Conservation (phyloP, 1,284 basidiomycete species). For the Malassezia obtusa region DNA sequence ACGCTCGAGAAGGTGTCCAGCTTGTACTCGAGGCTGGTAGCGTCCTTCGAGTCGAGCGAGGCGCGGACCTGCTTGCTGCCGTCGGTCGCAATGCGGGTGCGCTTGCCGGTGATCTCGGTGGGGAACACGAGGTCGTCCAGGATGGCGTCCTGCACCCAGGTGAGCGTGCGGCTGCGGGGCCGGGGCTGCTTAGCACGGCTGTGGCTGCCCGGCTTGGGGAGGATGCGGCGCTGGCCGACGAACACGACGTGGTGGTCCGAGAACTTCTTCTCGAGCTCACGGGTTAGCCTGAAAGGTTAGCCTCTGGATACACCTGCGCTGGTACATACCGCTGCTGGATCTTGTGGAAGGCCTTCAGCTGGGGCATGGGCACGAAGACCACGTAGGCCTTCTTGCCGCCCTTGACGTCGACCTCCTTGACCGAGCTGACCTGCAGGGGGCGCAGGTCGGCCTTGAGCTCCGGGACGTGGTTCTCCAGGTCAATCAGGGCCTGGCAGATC, state of each 20-base stretch:
- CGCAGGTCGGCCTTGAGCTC: slow-evolving; percentile 94
- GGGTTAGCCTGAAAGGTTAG: slow-evolving; percentile 64
- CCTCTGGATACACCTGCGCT: not conserved
- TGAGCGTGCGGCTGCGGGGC: slow-evolving; percentile 91
- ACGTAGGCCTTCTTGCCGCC: slow-evolving; percentile 96
- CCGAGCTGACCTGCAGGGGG: slow-evolving; percentile 90
- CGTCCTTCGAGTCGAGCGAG: slow-evolving; percentile 95
- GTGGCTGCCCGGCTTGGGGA: slow-evolving; percentile 90
- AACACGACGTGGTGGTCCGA: slow-evolving; percentile 97
- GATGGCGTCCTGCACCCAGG: slow-evolving; percentile 92
- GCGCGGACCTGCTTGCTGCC: slow-evolving; percentile 47
- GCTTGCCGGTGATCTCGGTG: slow-evolving; percentile 96
- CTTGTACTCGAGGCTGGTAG: slow-evolving; percentile 99
- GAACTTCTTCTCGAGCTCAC: slow-evolving; percentile 99
- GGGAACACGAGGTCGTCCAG: slow-evolving; percentile 98
- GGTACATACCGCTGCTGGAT: slow-evolving; percentile 80
- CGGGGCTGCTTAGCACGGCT: slow-evolving; percentile 90
- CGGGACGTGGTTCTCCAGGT: slow-evolving; percentile 94
- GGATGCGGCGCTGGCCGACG: slow-evolving; percentile 94
- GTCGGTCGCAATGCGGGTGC: slow-evolving; percentile 59
- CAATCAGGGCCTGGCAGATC: slow-evolving; percentile 91
- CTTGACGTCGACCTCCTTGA: slow-evolving; percentile 96
- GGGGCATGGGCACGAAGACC: slow-evolving; percentile 93
- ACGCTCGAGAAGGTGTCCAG: slow-evolving; percentile 89
- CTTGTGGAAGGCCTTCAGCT: slow-evolving; percentile 98